Percentiles rank a stretch among this genome's conserved stretches.
Conservation (phyloP, 225 moss, liverwort and hornwort species). For the Physcomitrium patens region DNA sequence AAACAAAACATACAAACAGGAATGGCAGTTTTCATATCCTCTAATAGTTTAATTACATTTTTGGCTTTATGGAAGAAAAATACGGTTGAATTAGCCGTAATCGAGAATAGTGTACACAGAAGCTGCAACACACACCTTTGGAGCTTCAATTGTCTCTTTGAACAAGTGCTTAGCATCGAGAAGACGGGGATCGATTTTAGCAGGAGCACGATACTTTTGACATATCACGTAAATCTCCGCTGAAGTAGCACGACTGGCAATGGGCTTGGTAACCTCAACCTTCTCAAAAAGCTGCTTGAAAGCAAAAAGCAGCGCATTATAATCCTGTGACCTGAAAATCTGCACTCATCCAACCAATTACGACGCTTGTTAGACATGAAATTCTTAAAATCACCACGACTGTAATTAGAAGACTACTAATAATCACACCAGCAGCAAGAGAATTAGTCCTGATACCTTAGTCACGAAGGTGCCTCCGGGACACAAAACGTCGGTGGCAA, state of each 20-base stretch:
- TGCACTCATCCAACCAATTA: conserved; percentile 31
- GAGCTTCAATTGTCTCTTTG: conserved; percentile 73
- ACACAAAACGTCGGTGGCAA: conserved; percentile 80
- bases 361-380: neutral
- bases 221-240: conserved; percentile 96
- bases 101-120: neutral
- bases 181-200: conserved; percentile 94
- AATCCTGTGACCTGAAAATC: conserved; percentile 99
- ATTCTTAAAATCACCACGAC: neutral
- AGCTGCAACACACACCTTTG: conserved; percentile 59
- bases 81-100: neutral
- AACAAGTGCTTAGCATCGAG: conserved; percentile 91
- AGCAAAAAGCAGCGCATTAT: conserved; percentile 94
- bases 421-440: neutral
- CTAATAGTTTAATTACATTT: neutral
- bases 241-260: conserved; percentile 98
- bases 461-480: conserved; percentile 96
- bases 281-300: conserved; percentile 99
- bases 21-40: neutral
- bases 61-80: neutral
- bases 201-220: conserved; percentile 87
- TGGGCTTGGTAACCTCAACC: conserved; percentile 97
- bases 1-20: neutral
- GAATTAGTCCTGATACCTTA: conserved; percentile 56
- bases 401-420: neutral